Evolutionary conservation across 768 basidiomycete genomes (phyloP), one percentile per base, ranked within the genome.

Genomic region (Royoungia palumana): DNA sequence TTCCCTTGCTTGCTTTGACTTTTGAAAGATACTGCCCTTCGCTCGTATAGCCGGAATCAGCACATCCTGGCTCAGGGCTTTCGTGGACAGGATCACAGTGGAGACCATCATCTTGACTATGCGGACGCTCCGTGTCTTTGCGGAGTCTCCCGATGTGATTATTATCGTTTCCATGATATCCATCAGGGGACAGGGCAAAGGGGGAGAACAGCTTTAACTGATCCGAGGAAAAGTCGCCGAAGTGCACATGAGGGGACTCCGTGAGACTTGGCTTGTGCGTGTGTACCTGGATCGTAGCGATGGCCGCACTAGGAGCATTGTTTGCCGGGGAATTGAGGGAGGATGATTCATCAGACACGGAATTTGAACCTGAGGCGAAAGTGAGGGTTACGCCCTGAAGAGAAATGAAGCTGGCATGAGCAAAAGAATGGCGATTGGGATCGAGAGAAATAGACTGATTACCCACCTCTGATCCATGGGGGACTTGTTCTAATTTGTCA

Each of bases 331-430:
- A 59, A 54, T 58, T 61, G 38, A 68, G 65, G 22, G 65, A 64
- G 13, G 63, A 70, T 14, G 72, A 74, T 51, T 72, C 73, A 48
- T 76, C 75, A 9, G 75, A 75, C 4, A 68, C 65, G 20, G 72
- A 68, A 27, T 71, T 72, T 24, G 75, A 74, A 32, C 66, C 64
- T 28, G 66, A 72, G 5, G 72, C 75, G 45, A 72, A 61, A 34
- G 66, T 56, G 13, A 74, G 75, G 7, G 60, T 67, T 13, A 41
- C 47, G 36, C 22, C 55, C 66, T 67, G 42, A 27, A 7, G 21
- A 38, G 41, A 46, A 34, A 53, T 48, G 41, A 46, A 47, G 44
- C 48, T 58, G 22, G 44, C 39, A 45, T 55, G 8, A 51, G 47
- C 50, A 46, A 50, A 41, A 8, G 47, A 34, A 46, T 16, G 12